A percentile compares a stretch with the other conserved stretches of the same genome.
phyloP scores from a whole-genome alignment of 768 basidiomycete species.

The Amanita phalloides region DNA sequence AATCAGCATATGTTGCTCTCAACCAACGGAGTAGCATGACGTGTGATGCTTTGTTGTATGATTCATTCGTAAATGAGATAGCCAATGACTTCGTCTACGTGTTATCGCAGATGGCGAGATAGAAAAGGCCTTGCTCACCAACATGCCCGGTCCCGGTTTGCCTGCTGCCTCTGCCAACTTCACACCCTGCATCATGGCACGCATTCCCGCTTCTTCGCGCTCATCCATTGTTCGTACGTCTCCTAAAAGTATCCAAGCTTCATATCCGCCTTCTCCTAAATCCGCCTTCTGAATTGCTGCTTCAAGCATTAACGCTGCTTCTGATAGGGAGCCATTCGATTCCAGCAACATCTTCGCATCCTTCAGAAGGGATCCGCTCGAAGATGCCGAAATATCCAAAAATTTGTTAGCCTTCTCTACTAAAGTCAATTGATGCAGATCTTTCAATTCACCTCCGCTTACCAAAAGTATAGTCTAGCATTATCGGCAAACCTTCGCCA shows the following conservation, averaged over 20 bases:
- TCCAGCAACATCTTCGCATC: constrained; percentile 73
- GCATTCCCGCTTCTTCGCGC: constrained; percentile 73
- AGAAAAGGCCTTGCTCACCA: constrained; percentile 34
- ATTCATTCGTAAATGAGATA: constrained; percentile 94
- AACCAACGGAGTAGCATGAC: constrained; percentile 84
- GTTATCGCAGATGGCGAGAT: background rate
- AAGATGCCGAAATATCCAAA: constrained; percentile 37
- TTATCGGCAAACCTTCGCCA: constrained; percentile 65
- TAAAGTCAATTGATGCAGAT: constrained; percentile 1
- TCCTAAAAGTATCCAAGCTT: constrained; percentile 88
- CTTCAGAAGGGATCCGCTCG: constrained; percentile 32
- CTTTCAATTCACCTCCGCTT: constrained; percentile 13
- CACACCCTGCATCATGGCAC: constrained; percentile 67
- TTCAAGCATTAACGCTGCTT: constrained; percentile 81
- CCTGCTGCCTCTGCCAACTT: constrained; percentile 52
- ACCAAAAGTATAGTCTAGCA: constrained; percentile 75
- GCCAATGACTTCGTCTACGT: constrained; percentile 64
- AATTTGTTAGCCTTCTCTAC: constrained; percentile 68
- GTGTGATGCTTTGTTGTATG: constrained; percentile 79
- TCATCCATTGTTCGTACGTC: constrained; percentile 88
- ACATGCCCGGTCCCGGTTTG: constrained; percentile 59
- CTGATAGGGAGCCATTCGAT: constrained; percentile 77
- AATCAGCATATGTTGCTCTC: constrained; percentile 48
- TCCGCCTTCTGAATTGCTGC: constrained; percentile 82
- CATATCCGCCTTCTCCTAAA: constrained; percentile 71